These are phyloP conservation scores for Boletus pseudopeckii DNA, from an alignment of 768 basidiomycete genomes.

Conservation along the genomic window DNA sequence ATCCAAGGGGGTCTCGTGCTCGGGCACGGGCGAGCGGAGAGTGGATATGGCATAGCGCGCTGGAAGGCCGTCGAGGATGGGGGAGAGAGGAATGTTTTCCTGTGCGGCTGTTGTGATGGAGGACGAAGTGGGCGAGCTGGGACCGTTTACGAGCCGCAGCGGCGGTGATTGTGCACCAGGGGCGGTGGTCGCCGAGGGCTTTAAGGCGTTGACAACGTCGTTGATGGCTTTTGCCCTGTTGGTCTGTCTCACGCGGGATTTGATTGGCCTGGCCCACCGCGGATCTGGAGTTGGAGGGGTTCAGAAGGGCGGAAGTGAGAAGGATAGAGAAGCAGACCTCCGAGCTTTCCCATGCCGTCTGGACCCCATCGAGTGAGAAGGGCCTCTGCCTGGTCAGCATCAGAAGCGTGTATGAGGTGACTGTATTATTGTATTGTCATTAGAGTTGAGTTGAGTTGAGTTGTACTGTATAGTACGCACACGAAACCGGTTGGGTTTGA, in stretches of 20 bases:
- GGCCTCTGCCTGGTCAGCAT: constrained; percentile 85
- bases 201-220: constrained; percentile 69
- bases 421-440: no score
- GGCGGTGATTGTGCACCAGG: constrained; percentile 45
- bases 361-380: constrained; percentile 85
- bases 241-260: constrained; percentile 63
- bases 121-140: constrained; percentile 67
- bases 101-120: constrained; percentile 71
- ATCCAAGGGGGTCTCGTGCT: constrained; percentile 40
- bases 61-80: constrained; percentile 46
- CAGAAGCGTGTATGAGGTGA: constrained; percentile 90
- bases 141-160: constrained; percentile 78
- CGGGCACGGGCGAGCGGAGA: constrained; percentile 56
- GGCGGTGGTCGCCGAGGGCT: constrained; percentile 48
- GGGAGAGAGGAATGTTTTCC: constrained; percentile 55
- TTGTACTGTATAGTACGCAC: no score
- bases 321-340: constrained; percentile 50
- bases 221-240: constrained; percentile 73
- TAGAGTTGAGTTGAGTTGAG: no score
- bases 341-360: constrained; percentile 84
- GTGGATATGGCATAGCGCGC: constrained; percentile 58
- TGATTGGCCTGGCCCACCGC: constrained; percentile 85
- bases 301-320: constrained; percentile 19
- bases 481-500: no score
- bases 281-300: constrained; percentile 56